Evolutionary conservation across 2,329 filamentous ascomycete species (phyloP).

Genomic region (Exophiala xenobiotica): DNA sequence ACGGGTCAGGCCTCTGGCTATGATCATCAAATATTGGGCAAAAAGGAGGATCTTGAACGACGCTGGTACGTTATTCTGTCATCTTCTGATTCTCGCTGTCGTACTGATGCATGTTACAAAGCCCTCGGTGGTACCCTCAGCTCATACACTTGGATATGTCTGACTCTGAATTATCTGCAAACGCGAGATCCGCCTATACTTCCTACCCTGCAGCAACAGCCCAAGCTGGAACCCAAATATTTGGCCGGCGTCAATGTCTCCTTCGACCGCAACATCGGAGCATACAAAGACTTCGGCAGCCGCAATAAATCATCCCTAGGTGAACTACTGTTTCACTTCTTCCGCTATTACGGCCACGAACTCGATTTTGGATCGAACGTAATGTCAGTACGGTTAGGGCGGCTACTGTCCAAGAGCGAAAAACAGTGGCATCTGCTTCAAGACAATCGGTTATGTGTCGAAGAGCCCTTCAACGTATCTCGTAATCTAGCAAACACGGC

Average conservation of each 20-base stretch:
- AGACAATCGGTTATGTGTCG: constrained; percentile 86
- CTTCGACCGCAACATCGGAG: constrained; percentile 83
- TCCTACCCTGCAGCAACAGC: constrained; percentile 76
- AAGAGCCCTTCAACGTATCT: constrained; percentile 89
- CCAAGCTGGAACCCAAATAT: constrained; percentile 60
- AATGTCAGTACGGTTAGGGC: constrained; percentile 80
- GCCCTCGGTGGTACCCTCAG: constrained; percentile 91
- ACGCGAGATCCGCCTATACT: constrained; percentile 79
- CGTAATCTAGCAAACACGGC: constrained; percentile 95
- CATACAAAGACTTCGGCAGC: constrained; percentile 69
- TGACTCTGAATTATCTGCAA: constrained; percentile 96
- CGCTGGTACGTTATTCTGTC: constrained; percentile 65
- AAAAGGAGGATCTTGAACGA: constrained; percentile 90
- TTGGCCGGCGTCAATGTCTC: constrained; percentile 67
- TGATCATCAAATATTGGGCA: constrained; percentile 98
- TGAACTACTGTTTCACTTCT: constrained; percentile 90
- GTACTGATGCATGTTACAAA: constrained; percentile 39
- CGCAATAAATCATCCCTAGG: constrained; percentile 81
- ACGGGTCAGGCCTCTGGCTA: constrained; percentile 84
- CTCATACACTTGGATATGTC: constrained; percentile 98
- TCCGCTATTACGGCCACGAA: constrained; percentile 90
- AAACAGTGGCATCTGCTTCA: constrained; percentile 82
- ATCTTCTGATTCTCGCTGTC: constrained; percentile 26
- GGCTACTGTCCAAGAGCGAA: constrained; percentile 72
- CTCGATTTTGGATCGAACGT: constrained; percentile 83